phyloP scores from a whole-genome alignment of 1,284 basidiomycete genomes.

The Cryptococcus hybrid region DNA sequence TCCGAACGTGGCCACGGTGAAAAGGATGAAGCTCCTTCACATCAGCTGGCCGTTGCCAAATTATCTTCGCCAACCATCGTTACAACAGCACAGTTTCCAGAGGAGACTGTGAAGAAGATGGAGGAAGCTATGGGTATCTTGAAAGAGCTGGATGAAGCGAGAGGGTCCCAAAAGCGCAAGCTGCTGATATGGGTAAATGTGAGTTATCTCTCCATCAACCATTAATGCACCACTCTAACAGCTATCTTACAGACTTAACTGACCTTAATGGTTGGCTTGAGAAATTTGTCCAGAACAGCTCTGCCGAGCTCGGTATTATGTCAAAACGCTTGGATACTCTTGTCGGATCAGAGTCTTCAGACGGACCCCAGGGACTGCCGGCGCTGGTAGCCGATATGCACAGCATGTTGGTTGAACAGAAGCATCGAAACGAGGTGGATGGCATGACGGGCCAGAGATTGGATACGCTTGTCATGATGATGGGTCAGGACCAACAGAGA shows the following conservation, averaged over 20 bases:
- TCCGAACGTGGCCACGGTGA: no score
- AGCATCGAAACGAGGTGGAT: slow-evolving; percentile 25
- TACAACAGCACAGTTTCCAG: neutral
- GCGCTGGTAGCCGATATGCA: slow-evolving; percentile 39
- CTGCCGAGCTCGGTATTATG: slow-evolving; percentile 65
- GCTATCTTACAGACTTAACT: slow-evolving; percentile 33
- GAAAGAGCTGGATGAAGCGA: slow-evolving; percentile 36
- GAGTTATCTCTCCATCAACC: slow-evolving; percentile 12
- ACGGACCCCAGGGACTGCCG: slow-evolving; percentile 16
- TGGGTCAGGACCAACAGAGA: slow-evolving; percentile 41
- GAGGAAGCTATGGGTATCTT: slow-evolving; percentile 33
- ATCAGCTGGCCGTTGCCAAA: no score
- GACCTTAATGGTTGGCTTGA: slow-evolving; percentile 66
- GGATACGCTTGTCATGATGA: slow-evolving; percentile 38
- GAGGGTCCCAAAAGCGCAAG: slow-evolving; percentile 41
- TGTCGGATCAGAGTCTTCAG: slow-evolving; percentile 51
- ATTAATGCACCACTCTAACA: neutral
- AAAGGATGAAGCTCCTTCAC: no score
- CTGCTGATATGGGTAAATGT: slow-evolving; percentile 47
- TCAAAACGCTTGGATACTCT: slow-evolving; percentile 62
- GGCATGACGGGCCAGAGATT: slow-evolving; percentile 34
- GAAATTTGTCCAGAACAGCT: slow-evolving; percentile 69
- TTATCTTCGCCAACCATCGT: no score
- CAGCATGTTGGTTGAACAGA: slow-evolving; percentile 41
- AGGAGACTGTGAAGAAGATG: slow-evolving; percentile 29